These are phyloP conservation scores for Alternaria conjuncta DNA, from an alignment of 2,329 filamentous ascomycete species.

Conservation along the genomic window DNA sequence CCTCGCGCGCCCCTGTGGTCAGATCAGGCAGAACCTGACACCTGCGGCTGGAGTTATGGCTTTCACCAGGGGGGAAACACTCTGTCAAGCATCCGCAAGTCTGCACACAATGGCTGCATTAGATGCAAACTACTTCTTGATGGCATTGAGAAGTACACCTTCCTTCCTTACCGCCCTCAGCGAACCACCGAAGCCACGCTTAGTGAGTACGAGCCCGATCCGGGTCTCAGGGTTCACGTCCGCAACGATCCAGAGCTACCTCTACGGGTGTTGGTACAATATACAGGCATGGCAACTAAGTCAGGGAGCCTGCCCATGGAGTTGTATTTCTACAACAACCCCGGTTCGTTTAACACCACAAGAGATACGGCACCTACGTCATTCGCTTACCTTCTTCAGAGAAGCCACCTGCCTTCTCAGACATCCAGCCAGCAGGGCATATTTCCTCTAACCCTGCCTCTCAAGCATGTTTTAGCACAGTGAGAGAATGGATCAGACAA, in stretches of 20 bases:
- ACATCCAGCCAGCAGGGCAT: not conserved
- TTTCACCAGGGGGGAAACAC: rapidly evolving
- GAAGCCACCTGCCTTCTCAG: not conserved
- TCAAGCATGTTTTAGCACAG: rapidly evolving
- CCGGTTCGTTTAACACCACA: no score
- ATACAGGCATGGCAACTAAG: not conserved
- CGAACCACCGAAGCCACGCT: not conserved
- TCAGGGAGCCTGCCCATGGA: not conserved
- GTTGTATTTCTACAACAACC: not conserved
- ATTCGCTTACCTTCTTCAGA: not conserved
- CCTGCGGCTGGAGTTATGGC: not conserved
- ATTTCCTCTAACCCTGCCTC: not conserved
- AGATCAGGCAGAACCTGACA: rapidly evolving
- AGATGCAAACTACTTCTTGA: not conserved
- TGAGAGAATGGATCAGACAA: rapidly evolving
- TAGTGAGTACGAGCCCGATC: not conserved
- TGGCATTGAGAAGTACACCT: not conserved
- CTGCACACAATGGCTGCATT: not conserved
- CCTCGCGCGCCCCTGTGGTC: not conserved
- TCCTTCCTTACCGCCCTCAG: not conserved
- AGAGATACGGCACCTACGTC: no score
- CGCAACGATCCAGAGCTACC: not conserved
- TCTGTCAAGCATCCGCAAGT: not conserved
- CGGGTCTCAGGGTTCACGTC: not conserved
- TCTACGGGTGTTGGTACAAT: rapidly evolving